These are phyloP conservation scores for Capsella rubella DNA, from an alignment of 441 rosid species.

Conservation along the genomic window DNA sequence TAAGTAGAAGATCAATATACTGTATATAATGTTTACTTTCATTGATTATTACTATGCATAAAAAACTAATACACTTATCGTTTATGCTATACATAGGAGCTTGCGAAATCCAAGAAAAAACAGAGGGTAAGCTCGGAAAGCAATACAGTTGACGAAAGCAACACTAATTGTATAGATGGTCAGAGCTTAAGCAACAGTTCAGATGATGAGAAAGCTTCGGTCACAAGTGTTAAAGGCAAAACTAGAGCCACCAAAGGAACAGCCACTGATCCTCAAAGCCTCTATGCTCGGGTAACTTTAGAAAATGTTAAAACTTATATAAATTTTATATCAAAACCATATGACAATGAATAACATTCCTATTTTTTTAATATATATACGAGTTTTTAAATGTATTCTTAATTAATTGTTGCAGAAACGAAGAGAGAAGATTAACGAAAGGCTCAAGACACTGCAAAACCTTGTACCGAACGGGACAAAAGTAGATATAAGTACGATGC, in stretches of 20 bases:
- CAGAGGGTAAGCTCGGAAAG: conserved; percentile 48
- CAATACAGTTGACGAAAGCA: conserved; percentile 44
- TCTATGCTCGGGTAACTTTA: conserved; percentile 89
- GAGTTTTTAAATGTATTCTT: not conserved
- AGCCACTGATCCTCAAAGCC: conserved; percentile 92
- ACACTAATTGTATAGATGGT: conserved; percentile 53
- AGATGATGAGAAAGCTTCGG: conserved; percentile 65
- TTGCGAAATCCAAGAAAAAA: conserved; percentile 41
- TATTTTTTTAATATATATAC: not conserved
- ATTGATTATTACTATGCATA: not conserved
- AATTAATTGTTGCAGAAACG: conserved; percentile 61
- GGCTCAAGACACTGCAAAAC: conserved; percentile 73
- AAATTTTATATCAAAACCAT: not conserved
- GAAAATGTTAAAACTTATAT: not conserved
- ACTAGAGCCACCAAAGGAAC: conserved; percentile 75
- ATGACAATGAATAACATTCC: not conserved
- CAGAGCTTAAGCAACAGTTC: conserved; percentile 58
- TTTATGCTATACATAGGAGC: conserved; percentile 44
- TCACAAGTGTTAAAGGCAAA: conserved; percentile 56
- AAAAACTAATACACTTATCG: conserved; percentile 5
- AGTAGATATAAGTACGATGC: conserved; percentile 96
- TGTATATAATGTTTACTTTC: conserved; percentile 8
- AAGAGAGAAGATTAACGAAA: conserved; percentile 83
- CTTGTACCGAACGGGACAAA: conserved; percentile 93
- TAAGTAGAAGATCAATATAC: conserved; percentile 14